phyloP scores from a whole-genome alignment of 345 rosid species.

The Syzygium jambos region DNA sequence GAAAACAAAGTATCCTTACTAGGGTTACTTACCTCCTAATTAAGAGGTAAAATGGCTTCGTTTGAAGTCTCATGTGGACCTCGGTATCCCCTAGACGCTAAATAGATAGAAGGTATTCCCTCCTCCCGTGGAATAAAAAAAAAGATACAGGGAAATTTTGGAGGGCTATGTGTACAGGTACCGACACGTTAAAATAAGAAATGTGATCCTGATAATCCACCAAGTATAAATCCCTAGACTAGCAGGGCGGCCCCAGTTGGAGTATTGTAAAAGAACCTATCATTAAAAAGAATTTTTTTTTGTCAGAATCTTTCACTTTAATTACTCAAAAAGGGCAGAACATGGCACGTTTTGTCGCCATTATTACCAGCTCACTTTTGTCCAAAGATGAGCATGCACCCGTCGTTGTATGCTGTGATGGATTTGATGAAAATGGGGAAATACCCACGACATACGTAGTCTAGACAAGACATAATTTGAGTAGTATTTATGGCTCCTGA shows the following conservation, averaged over 20 bases:
- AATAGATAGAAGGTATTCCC: too few species aligned
- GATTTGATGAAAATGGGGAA: neutral
- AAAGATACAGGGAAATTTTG: too few species aligned
- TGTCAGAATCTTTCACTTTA: neutral
- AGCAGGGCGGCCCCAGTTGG: too few species aligned
- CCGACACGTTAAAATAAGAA: too few species aligned
- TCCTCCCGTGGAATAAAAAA: too few species aligned
- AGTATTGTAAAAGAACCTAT: neutral
- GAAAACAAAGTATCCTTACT: neutral
- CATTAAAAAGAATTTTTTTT: neutral
- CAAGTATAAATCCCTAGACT: too few species aligned
- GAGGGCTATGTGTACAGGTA: fast-evolving
- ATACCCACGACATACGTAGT: neutral
- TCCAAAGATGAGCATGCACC: neutral
- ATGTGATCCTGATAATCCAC: too few species aligned
- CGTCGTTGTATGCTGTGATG: neutral
- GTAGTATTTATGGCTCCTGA: neutral
- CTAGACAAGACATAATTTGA: neutral
- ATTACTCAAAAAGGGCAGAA: neutral
- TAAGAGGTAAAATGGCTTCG: too few species aligned
- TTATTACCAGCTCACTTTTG: neutral
- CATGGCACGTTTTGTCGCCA: neutral
- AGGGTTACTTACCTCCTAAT: neutral
- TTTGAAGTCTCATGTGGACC: too few species aligned
- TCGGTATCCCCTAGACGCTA: too few species aligned